Evolutionary conservation across 805 yeast species (phyloP).

Genomic region (Kodamaea neixiangensis): DNA sequence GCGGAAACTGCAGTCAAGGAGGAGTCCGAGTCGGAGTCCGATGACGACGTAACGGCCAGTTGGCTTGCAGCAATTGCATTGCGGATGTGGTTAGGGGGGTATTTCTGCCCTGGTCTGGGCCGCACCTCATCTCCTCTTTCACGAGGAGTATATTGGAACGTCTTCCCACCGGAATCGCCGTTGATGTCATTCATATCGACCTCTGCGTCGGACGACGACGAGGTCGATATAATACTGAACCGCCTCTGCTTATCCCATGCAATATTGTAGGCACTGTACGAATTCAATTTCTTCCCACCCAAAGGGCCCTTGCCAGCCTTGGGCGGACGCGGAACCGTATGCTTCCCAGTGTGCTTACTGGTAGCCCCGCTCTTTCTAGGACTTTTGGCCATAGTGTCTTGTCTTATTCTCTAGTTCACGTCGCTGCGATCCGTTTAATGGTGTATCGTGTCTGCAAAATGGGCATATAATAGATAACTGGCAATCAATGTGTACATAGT

Average conservation of each 20-base stretch:
- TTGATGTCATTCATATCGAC: slow-evolving; percentile 11
- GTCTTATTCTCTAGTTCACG: not conserved
- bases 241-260: slow-evolving; percentile 20
- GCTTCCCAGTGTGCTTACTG: slow-evolving; percentile 2
- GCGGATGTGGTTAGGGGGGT: slow-evolving; percentile 1
- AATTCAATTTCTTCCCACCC: slow-evolving; percentile 38
- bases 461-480: slow-evolving; percentile 8
- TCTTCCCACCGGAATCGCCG: slow-evolving; percentile 23
- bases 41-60: slow-evolving; percentile 6
- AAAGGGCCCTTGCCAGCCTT: slow-evolving; percentile 7
- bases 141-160: slow-evolving; percentile 1
- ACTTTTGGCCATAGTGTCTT: slow-evolving; percentile 33
- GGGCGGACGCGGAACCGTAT: slow-evolving; percentile 3
- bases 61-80: slow-evolving; percentile 1
- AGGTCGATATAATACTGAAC: slow-evolving; percentile 36
- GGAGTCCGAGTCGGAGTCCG: slow-evolving; percentile 35
- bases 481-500: not conserved
- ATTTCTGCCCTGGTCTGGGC: slow-evolving; percentile 1
- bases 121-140: not conserved
- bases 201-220: slow-evolving; percentile 19
- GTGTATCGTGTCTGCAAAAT: slow-evolving; percentile 7
- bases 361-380: slow-evolving; percentile 25
- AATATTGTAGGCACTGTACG: slow-evolving; percentile 15
- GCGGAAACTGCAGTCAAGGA: slow-evolving; percentile 43
- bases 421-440: not conserved